Base-by-base conservation (phyloP, 345 rosid species). In the Eucalyptus globulus region DNA sequence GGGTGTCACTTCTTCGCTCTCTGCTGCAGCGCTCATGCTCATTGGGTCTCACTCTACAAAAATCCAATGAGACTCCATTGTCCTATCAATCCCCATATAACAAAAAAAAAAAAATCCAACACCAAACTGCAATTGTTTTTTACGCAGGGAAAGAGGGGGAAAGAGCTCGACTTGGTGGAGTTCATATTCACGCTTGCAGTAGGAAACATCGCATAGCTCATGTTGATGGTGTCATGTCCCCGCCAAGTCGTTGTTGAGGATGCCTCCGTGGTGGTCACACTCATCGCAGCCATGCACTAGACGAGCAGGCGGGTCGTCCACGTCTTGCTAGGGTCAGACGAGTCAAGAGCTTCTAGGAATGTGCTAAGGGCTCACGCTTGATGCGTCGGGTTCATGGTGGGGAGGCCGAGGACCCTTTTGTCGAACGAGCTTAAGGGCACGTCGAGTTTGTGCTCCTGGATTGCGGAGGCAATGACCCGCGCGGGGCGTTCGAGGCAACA, bases 131-230 rank as follows among this genome's bases (percentile, higher is more conserved):
- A 14, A 49, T 51, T 22, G 67, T 62, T 62, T 31, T 58, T 80
- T 17, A 44, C 67, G 16, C 19, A 94, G 94, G 93, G 93, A 9
- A 90, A 91, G 90, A 90, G 89, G 65, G 90, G 89, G 15, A 91
- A 91, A 86, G 94, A 93, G 90, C 95, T 95, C 4, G 94, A 93
- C 65, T 92, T 86, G 29, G 92, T 91, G 0, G 95, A 95, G 92
- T 95, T 95, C 91, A 93, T 94, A 89, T 92, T 96, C 0, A 95
- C 95, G 19, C 86, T 95, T 4, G 95, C 93, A 1, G 95, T 94
- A 1, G 97, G 96, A 16, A 93, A 94, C 93, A 93, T 90, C 49
- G 93, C 95, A 17, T 90, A 88, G 53, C 89, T 92, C 26, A 93
- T 94, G 94, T 93, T 93, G 72, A 87, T 93, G 67, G 92, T 90